Conservation (phyloP, 352 stramenopile genomes). For the Phytophthora hybrid region DNA sequence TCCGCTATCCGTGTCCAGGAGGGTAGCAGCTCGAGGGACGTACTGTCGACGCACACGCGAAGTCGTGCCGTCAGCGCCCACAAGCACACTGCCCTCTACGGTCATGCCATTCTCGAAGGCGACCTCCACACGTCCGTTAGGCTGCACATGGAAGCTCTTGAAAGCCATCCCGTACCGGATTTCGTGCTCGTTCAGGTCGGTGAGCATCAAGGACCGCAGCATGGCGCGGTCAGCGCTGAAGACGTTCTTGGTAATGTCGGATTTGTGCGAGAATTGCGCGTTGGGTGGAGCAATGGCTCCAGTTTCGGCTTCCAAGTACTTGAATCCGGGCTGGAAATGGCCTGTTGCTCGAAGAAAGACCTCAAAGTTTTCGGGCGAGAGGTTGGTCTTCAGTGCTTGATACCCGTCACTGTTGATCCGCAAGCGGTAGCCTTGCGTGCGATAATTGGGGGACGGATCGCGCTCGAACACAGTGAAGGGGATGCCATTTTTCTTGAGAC, state of each 20-base stretch:
- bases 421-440: conserved; percentile 66
- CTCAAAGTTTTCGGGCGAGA: conserved; percentile 60
- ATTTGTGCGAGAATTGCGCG: conserved; percentile 42
- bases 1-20: conserved; percentile 70
- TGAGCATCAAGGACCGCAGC: conserved; percentile 54
- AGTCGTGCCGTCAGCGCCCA: conserved; percentile 67
- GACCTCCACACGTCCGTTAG: conserved; percentile 60
- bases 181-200: conserved; percentile 58
- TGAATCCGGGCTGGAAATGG: conserved; percentile 60
- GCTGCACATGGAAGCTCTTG: conserved; percentile 50
- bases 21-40: conserved; percentile 46
- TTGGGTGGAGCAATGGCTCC: conserved; percentile 19
- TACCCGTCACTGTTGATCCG: conserved; percentile 70
- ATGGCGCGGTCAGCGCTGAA: conserved; percentile 61
- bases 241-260: conserved; percentile 39
- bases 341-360: conserved; percentile 63
- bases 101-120: conserved; percentile 61
- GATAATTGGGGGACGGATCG: conserved; percentile 69
- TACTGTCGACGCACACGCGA: conserved; percentile 70
- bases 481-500: conserved; percentile 64
- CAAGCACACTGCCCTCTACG: conserved; percentile 55
- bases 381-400: conserved; percentile 60
- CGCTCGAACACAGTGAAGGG: conserved; percentile 76
- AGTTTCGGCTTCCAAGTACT: conserved; percentile 58
- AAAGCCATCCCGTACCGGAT: conserved; percentile 70